phyloP scores from a whole-genome alignment of 768 basidiomycete genomes.

The Macrocybe gigantea region DNA sequence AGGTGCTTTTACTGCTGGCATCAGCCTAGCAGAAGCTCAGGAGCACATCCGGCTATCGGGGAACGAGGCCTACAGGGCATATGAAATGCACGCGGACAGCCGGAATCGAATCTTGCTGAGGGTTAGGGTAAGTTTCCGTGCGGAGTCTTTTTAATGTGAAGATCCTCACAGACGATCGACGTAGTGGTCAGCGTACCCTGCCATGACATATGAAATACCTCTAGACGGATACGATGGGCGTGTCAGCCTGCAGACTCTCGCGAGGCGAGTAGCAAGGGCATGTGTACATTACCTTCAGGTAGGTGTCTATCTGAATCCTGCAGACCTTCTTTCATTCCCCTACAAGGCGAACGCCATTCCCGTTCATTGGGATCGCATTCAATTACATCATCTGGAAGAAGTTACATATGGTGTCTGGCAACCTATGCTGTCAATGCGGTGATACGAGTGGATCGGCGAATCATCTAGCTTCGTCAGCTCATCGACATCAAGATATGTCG shows the following conservation, averaged over 20 bases:
- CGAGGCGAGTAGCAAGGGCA: constrained; percentile 62
- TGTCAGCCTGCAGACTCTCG: constrained; percentile 60
- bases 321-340: background rate
- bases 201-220: constrained; percentile 72
- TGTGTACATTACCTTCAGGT: constrained; percentile 75
- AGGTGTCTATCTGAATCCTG: constrained; percentile 9
- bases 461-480: no score
- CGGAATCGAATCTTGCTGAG: constrained; percentile 55
- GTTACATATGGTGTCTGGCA: constrained; percentile 66
- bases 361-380: constrained; percentile 61
- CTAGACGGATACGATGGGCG: constrained; percentile 62
- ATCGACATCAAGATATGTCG: no score
- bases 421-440: constrained; percentile 44
- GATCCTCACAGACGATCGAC: background rate
- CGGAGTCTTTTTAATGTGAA: constrained; percentile 2
- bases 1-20: constrained; percentile 57
- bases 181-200: constrained; percentile 67
- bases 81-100: constrained; percentile 61
- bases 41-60: constrained; percentile 55
- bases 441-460: no score
- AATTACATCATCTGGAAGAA: constrained; percentile 70
- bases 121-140: constrained; percentile 43
- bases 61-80: constrained; percentile 54
- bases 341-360: constrained; percentile 63
- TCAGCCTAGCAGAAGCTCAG: constrained; percentile 66